These are phyloP conservation scores for Purshia tridentata DNA, from an alignment of 306 rosid species.

Conservation along the genomic window DNA sequence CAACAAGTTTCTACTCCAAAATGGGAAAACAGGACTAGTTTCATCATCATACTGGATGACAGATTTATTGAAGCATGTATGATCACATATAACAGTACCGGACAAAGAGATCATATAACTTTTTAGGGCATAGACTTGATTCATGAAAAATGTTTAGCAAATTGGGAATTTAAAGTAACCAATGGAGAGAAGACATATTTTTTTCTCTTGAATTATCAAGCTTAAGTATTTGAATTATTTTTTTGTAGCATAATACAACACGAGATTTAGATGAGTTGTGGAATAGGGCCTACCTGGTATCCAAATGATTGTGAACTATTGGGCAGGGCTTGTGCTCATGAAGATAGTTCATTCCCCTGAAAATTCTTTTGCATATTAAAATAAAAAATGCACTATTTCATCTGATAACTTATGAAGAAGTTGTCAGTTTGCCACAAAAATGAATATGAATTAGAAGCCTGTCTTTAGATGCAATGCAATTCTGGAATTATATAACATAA, in stretches of 20 bases:
- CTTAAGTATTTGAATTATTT: neutral
- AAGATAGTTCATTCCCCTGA: conserved; percentile 36
- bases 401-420: neutral
- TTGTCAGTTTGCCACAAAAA: neutral
- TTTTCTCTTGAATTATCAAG: neutral
- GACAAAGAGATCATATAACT: neutral
- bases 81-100: neutral
- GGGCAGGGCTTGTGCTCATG: conserved; percentile 31
- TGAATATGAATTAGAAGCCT: neutral
- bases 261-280: neutral
- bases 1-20: conserved; percentile 23
- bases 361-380: neutral
- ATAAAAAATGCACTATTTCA: neutral
- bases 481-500: neutral
- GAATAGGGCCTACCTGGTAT: conserved; percentile 19
- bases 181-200: neutral
- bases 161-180: neutral
- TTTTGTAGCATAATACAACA: neutral
- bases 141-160: neutral
- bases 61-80: neutral
- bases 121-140: neutral
- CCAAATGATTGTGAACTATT: conserved; percentile 32
- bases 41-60: neutral
- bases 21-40: neutral
- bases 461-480: neutral